Conservation (phyloP, 768 basidiomycete species). For the Pleurotus pulmonarius region DNA sequence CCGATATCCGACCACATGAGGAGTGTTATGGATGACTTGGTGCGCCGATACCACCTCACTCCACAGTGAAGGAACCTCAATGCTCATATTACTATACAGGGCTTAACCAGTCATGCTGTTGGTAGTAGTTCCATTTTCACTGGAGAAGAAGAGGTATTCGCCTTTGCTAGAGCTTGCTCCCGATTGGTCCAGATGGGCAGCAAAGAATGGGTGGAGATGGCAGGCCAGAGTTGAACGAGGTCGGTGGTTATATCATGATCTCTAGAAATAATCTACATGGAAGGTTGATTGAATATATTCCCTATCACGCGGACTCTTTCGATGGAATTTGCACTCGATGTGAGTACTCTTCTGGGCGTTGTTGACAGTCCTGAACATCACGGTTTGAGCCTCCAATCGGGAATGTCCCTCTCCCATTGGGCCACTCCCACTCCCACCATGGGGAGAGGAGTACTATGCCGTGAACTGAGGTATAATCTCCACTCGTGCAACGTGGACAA, state of each 20-base stretch:
- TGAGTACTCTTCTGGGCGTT: too few species aligned
- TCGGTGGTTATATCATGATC: slow-evolving; percentile 5
- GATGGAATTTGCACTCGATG: too few species aligned
- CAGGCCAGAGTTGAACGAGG: slow-evolving; percentile 25
- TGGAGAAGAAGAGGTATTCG: slow-evolving; percentile 96
- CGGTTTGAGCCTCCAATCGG: too few species aligned
- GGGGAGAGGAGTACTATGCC: too few species aligned
- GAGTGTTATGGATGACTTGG: slow-evolving; percentile 94
- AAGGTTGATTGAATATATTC: too few species aligned
- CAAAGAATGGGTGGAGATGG: slow-evolving; percentile 72
- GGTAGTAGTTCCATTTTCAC: slow-evolving; percentile 88
- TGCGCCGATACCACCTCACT: slow-evolving; percentile 26
- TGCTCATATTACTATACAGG: slow-evolving; percentile 38
- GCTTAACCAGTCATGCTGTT: slow-evolving; percentile 70
- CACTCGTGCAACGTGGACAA: too few species aligned
- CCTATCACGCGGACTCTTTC: too few species aligned
- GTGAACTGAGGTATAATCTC: too few species aligned
- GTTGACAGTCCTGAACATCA: too few species aligned
- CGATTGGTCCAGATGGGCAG: slow-evolving; percentile 89
- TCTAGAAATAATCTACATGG: not conserved
- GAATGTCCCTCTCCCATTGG: too few species aligned
- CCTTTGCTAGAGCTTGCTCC: slow-evolving; percentile 91
- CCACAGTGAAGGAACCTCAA: not conserved
- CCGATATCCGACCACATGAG: slow-evolving; percentile 82
- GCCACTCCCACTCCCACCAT: too few species aligned